These are phyloP conservation scores for Candida ponderosae DNA, from an alignment of 805 yeast species.

Conservation along the genomic window DNA sequence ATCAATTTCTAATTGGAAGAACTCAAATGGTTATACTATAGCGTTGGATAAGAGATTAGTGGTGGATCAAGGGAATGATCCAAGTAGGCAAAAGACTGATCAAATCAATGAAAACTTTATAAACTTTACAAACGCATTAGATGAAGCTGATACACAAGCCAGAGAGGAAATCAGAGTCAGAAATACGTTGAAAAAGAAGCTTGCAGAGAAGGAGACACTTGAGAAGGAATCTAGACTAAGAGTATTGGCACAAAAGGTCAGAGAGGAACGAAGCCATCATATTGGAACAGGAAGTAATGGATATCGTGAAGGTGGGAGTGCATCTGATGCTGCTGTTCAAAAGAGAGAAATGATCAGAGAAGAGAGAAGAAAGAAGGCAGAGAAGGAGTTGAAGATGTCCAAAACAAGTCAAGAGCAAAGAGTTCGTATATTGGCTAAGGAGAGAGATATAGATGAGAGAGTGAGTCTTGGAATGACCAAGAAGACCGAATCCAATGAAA, in stretches of 20 bases:
- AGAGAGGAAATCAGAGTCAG: constrained; percentile 47
- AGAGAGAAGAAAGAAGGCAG: constrained; percentile 39
- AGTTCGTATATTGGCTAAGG: constrained; percentile 33
- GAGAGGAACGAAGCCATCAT: constrained; percentile 24
- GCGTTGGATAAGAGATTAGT: constrained; percentile 70
- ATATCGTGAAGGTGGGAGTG: constrained; percentile 1
- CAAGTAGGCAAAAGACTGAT: constrained; percentile 23
- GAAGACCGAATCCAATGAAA: constrained; percentile 28
- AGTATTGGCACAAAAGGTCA: constrained; percentile 40
- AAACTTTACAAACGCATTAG: constrained; percentile 63
- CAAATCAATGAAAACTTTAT: constrained; percentile 51
- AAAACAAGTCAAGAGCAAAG: constrained; percentile 38
- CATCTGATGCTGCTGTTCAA: constrained; percentile 14
- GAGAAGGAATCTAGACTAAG: constrained; percentile 45
- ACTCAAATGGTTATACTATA: constrained; percentile 82
- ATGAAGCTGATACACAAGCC: constrained; percentile 55
- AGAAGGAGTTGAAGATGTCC: constrained; percentile 34
- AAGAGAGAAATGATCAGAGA: constrained; percentile 32
- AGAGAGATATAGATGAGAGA: constrained; percentile 48
- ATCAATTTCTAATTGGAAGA: constrained; percentile 92
- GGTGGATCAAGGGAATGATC: constrained; percentile 31
- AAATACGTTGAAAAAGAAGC: constrained; percentile 37
- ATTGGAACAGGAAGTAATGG: constrained; percentile 2
- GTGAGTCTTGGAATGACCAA: constrained; percentile 44
- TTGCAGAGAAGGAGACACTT: constrained; percentile 40